These are phyloP conservation scores for Emmonsiellopsis sp. DNA, from an alignment of 2,329 filamentous ascomycete species.

Conservation along the genomic window DNA sequence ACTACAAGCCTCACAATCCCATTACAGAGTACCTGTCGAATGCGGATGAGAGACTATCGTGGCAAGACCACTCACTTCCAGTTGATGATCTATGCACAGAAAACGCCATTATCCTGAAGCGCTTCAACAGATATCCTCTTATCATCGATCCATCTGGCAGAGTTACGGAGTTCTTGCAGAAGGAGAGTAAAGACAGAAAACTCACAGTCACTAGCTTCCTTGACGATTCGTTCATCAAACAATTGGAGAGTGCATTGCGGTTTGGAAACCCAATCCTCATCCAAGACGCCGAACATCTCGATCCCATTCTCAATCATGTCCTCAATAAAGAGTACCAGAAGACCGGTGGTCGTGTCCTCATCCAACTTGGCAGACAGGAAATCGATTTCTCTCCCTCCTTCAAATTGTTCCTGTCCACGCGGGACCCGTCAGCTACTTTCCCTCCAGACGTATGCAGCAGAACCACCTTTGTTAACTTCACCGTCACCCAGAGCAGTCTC, in stretches of 20 bases:
- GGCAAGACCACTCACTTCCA: constrained; percentile 88
- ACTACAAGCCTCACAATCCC: constrained; percentile 87
- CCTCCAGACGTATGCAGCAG: constrained; percentile 95
- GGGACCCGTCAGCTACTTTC: constrained; percentile 92
- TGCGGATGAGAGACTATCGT: constrained; percentile 85
- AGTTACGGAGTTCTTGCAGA: constrained; percentile 88
- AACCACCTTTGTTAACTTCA: constrained; percentile 99
- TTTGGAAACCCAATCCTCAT: constrained; percentile 98
- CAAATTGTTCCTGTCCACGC: constrained; percentile 86
- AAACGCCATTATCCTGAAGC: constrained; percentile 93
- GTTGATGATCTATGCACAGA: constrained; percentile 98
- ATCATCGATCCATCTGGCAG: constrained; percentile 97
- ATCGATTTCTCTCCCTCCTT: constrained; percentile 98
- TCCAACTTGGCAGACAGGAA: constrained; percentile 96
- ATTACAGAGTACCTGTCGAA: constrained; percentile 95
- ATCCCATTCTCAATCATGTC: constrained; percentile 95
- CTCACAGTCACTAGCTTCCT: constrained; percentile 96
- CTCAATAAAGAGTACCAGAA: constrained; percentile 99
- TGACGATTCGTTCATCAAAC: constrained; percentile 96
- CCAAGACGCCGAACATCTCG: constrained; percentile 92
- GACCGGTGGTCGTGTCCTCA: constrained; percentile 93
- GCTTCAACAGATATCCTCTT: constrained; percentile 95
- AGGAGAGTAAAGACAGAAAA: constrained; percentile 85
- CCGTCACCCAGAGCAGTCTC: constrained; percentile 95
- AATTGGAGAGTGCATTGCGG: constrained; percentile 88